Base-by-base conservation (phyloP, 306 rosid genomes). In the Biancaea sappan region DNA sequence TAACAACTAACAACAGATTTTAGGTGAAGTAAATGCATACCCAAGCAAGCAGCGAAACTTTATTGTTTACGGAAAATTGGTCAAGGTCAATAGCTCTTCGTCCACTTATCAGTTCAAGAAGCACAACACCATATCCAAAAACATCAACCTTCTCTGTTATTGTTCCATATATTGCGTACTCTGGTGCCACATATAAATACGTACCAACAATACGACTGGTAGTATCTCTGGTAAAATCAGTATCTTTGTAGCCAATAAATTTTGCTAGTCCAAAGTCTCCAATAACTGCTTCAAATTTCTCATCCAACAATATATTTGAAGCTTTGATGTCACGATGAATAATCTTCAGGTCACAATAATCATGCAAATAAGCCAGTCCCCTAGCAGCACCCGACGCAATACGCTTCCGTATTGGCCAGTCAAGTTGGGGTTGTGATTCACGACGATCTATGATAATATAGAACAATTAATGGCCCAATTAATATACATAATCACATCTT, bases 271-370 rank as follows among this genome's bases (percentile, higher is more conserved):
- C 95, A 74, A 93, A 93, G 69, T 88, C 97, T 74, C 98, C 98
- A 46, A 93, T 93, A 53, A 93, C 97, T 13, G 97, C 97, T 84
- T n/a, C n/a, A n/a, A n/a, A n/a, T n/a, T n/a, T n/a, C n/a, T n/a
- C n/a, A n/a, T n/a, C n/a, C n/a, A 91, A 87, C 72, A 93, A 81
- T 78, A 93, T 93, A 46, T 91, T 93, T 41, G 97, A 96, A 72
- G 98, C 94, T 81, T 93, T 93, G 58, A 93, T 96, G 80, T 89
- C 94, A 73, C 94, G 91, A 66, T 91, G 97, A 79, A 93, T 93
- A 68, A 93, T 93, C 85, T 89, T 91, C 15, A 96, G 94, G 84
- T 91, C 89, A 76, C 96, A 93, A 76, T 91, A 90, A 81, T 89
- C 97, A 72, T 94, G 98, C 79, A 94, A 83, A 83, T 94, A 91